Conservation (phyloP, 306 rosid genomes). For the Acacia crassicarpa region DNA sequence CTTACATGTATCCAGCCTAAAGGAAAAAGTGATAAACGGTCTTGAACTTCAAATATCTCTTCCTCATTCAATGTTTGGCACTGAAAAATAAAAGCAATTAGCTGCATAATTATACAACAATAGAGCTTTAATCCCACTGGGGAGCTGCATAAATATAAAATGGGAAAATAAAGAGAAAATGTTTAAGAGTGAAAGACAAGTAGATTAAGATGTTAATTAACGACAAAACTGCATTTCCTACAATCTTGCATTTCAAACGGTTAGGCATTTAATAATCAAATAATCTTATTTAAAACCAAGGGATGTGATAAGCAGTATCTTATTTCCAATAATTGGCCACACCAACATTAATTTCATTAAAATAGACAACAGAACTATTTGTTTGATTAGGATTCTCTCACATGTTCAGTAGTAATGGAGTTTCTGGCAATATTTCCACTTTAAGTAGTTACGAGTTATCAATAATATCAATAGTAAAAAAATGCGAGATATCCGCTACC, state of each 20-base stretch:
- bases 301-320: not conserved
- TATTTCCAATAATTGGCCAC: constrained; percentile 12
- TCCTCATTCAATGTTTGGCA: constrained; percentile 97
- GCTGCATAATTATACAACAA: not conserved
- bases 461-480: not conserved
- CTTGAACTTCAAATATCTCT: constrained; percentile 99
- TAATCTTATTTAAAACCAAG: not conserved
- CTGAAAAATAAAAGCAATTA: constrained; percentile 43
- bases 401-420: constrained; percentile 3
- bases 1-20: constrained; percentile 99
- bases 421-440: constrained; percentile 15
- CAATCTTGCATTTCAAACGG: constrained; percentile 17
- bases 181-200: not conserved
- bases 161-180: constrained; percentile 16
- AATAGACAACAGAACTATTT: constrained; percentile 9
- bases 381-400: constrained; percentile 10
- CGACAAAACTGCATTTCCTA: constrained; percentile 23
- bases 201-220: not conserved
- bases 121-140: too few relatives aligned
- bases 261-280: not conserved
- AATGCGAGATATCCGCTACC: not conserved
- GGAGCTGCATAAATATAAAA: not conserved
- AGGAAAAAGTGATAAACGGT: constrained; percentile 84
- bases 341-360: constrained; percentile 16
- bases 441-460: not conserved